These are phyloP conservation scores for Bromus sterilis DNA, from an alignment of 176 grass and related monocot species.

Conservation along the genomic window DNA sequence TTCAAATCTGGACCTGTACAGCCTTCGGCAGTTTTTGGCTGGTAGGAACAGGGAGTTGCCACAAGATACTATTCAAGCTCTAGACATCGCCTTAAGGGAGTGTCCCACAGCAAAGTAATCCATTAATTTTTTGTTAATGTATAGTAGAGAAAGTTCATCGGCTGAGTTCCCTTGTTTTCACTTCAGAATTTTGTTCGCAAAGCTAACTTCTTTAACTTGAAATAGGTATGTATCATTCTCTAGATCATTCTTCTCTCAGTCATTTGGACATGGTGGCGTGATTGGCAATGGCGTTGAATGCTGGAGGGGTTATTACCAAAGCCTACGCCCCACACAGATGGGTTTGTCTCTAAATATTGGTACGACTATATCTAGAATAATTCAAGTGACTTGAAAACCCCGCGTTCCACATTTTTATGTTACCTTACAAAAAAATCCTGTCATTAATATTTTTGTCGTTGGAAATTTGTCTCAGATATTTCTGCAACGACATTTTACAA, in stretches of 20 bases:
- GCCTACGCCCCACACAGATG: constrained; percentile 78
- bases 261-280: constrained; percentile 15
- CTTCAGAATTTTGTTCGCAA: not conserved
- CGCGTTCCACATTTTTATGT: not conserved
- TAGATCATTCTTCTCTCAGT: constrained; percentile 70
- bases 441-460: not conserved
- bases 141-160: not conserved
- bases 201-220: not conserved
- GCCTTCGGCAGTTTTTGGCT: constrained; percentile 39
- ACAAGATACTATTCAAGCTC: constrained; percentile 62
- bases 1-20: constrained; percentile 27
- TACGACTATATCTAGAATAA: not conserved
- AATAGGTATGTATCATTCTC: constrained; percentile 48
- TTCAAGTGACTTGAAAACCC: not conserved
- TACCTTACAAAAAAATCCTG: not conserved
- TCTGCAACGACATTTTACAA: constrained; percentile 78
- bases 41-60: constrained; percentile 40
- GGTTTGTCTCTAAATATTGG: constrained; percentile 66
- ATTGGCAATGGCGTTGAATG: constrained; percentile 57
- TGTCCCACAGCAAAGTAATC: constrained; percentile 25
- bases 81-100: constrained; percentile 73
- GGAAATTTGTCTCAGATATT: constrained; percentile 43
- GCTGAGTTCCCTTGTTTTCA: not conserved
- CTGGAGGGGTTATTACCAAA: constrained; percentile 87
- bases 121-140: not conserved